Conservation (phyloP, 75 land plant species). For the Pinus taeda region DNA sequence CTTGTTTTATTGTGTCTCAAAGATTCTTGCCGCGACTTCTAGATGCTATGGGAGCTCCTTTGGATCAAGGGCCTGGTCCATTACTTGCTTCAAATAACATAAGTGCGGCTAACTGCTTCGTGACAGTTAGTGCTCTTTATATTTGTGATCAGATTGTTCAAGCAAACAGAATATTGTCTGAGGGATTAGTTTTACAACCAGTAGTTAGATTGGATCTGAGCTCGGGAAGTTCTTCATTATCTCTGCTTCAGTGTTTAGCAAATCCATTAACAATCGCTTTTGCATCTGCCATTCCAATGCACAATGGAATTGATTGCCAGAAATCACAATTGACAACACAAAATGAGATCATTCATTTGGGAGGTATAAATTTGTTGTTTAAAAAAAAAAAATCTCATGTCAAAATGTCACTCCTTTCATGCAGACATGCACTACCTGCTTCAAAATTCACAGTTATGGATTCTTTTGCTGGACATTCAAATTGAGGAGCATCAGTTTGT, state of each 20-base stretch:
- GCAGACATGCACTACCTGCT: neutral
- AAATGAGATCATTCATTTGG: slow-evolving; percentile 1
- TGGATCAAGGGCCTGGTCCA: slow-evolving; percentile 6
- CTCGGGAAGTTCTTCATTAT: slow-evolving; percentile 12
- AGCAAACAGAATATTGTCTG: slow-evolving; percentile 49
- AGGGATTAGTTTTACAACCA: slow-evolving; percentile 8
- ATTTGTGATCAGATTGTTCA: slow-evolving; percentile 47
- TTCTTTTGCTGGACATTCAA: neutral
- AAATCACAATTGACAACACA: neutral
- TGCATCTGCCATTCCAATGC: slow-evolving; percentile 20
- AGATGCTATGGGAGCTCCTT: slow-evolving; percentile 25
- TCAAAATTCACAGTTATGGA: neutral
- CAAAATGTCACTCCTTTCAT: neutral
- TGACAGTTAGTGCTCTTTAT: slow-evolving; percentile 51
- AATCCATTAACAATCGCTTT: slow-evolving; percentile 16
- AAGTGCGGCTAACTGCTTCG: neutral
- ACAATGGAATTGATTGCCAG: neutral
- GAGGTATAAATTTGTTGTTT: neutral
- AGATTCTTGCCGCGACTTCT: slow-evolving; percentile 37
- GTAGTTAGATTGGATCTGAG: neutral
- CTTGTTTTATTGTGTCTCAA: slow-evolving; percentile 50
- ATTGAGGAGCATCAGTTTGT: neutral
- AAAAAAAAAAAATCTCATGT: no score
- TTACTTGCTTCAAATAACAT: neutral
- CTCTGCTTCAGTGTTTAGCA: slow-evolving; percentile 26